These are phyloP conservation scores for Pythium diclinum DNA, from an alignment of 352 stramenopile species.

Conservation along the genomic window DNA sequence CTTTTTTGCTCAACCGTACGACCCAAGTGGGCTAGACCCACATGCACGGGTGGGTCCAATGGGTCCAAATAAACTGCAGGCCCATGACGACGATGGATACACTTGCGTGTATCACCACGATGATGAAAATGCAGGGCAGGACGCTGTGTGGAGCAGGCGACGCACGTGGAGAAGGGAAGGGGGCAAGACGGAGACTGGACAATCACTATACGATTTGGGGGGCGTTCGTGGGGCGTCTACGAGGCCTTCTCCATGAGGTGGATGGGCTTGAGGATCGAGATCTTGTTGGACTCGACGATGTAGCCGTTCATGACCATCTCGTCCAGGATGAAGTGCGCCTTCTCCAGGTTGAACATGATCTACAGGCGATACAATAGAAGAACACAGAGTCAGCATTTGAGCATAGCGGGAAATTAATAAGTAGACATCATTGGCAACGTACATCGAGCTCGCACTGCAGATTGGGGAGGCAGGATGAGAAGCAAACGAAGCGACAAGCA, in stretches of 20 bases:
- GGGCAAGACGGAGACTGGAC: neutral
- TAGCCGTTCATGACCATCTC: slow-evolving; percentile 99
- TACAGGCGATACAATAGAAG: slow-evolving; percentile 18
- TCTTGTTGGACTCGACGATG: slow-evolving; percentile 99
- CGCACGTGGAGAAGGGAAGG: neutral
- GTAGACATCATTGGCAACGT: slow-evolving; percentile 26
- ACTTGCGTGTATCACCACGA: neutral
- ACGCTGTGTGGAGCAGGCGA: neutral
- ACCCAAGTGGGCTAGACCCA: slow-evolving; percentile 3
- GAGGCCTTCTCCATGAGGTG: slow-evolving; percentile 97
- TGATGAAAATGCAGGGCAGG: neutral
- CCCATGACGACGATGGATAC: slow-evolving; percentile 9
- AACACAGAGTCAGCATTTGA: too few species aligned
- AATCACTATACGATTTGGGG: slow-evolving; percentile 2
- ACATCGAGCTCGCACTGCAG: slow-evolving; percentile 83
- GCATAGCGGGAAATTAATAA: neutral
- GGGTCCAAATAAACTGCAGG: slow-evolving; percentile 5
- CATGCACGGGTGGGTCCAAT: slow-evolving; percentile 15
- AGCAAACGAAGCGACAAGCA: neutral
- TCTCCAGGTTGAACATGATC: slow-evolving; percentile 93
- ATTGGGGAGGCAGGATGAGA: neutral
- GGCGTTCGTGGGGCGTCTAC: slow-evolving; percentile 29
- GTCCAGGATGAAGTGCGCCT: slow-evolving; percentile 89
- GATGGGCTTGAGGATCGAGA: slow-evolving; percentile 98
- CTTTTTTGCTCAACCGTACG: slow-evolving; percentile 4